Evolutionary conservation across 345 rosid species (phyloP).

Genomic region (Boechera divaricarpa): DNA sequence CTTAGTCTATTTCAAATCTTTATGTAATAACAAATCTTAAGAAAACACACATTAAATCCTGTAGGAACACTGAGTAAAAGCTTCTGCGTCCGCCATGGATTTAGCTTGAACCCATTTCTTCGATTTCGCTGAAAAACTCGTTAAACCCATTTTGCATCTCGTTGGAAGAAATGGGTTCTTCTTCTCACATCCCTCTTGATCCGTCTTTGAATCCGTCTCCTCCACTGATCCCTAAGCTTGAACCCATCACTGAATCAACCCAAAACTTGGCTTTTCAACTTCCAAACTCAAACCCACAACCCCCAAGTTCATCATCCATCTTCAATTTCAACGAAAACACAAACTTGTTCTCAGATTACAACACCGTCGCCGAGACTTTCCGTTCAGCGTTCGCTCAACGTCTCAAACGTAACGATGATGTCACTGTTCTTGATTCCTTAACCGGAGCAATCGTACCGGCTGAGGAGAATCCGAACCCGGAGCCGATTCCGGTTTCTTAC

Average conservation of each 20-base stretch:
- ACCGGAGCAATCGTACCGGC: conserved; percentile 66
- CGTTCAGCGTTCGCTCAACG: conserved; percentile 63
- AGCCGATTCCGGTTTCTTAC: conserved; percentile 6
- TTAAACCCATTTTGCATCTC: background rate
- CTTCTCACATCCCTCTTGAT: background rate
- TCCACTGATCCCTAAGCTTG: conserved; percentile 1
- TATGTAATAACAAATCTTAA: too few relatives aligned
- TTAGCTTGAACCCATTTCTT: background rate
- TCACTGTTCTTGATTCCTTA: conserved; percentile 51
- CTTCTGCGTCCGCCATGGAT: background rate
- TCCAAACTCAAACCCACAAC: conserved; percentile 44
- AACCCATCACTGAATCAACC: conserved; percentile 21
- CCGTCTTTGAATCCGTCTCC: background rate
- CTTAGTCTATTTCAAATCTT: too few relatives aligned
- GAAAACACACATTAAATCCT: too few relatives aligned
- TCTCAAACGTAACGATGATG: conserved; percentile 47
- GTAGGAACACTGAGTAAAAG: background rate
- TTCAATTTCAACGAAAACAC: background rate
- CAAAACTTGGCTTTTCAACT: background rate
- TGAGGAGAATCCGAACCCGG: conserved; percentile 31
- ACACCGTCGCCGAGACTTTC: conserved; percentile 61
- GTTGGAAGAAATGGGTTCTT: conserved; percentile 1
- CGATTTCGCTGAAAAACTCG: background rate
- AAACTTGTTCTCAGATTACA: conserved; percentile 57
- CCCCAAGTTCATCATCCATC: conserved; percentile 1